A percentile compares a stretch with the other conserved stretches of the same genome.
Evolutionary conservation across 495 filamentous ascomycete genomes (phyloP).

Genomic region (Sabuloglossum arenarium): DNA sequence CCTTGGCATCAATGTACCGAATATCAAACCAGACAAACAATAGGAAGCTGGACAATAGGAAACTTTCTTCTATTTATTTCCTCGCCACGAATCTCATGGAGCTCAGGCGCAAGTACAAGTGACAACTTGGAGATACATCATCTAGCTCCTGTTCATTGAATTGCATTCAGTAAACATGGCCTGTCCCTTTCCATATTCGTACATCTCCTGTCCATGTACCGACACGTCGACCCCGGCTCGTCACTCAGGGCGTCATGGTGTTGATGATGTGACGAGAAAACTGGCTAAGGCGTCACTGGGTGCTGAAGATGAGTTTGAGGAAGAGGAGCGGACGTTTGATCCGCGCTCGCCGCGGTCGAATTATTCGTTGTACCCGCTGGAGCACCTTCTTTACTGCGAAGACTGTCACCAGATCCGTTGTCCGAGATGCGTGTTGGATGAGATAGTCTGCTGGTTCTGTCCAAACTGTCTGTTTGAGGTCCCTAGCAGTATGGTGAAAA

Average conservation of each 20-base stretch:
- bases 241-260: constrained; percentile 19
- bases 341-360: constrained; percentile 64
- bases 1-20: not conserved
- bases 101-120: no score
- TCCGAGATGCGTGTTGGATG: constrained; percentile 74
- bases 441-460: constrained; percentile 85
- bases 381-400: constrained; percentile 85
- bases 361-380: constrained; percentile 81
- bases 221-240: constrained; percentile 29
- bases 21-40: not conserved
- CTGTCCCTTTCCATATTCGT: constrained; percentile 57
- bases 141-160: not conserved
- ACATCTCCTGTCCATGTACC: constrained; percentile 80
- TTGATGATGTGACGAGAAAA: constrained; percentile 13
- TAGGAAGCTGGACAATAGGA: not conserved
- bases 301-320: constrained; percentile 36
- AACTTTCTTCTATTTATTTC: not conserved
- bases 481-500: constrained; percentile 69
- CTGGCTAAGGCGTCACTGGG: constrained; percentile 17
- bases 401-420: constrained; percentile 93
- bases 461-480: constrained; percentile 94
- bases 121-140: no score
- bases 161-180: not conserved
- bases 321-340: constrained; percentile 69
- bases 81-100: not conserved